Evolutionary conservation across 2,329 filamentous ascomycete species (phyloP), one percentile per base, ranked within the genome.

Genomic region (Cercospora sp.): DNA sequence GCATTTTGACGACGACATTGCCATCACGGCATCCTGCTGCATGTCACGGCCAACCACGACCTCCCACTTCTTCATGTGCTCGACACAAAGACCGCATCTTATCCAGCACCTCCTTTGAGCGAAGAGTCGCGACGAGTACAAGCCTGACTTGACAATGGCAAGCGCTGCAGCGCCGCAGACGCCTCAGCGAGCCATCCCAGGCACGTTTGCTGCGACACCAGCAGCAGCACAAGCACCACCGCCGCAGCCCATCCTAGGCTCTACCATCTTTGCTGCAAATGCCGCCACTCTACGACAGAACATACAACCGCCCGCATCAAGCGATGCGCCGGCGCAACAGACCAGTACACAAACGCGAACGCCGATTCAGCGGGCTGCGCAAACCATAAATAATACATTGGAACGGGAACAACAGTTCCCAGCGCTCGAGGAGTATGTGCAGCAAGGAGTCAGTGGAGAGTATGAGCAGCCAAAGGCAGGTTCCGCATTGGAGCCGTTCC

Each of bases 341-440:
- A 28, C 69, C 5, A 60, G 20, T 39, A 30, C 65, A 33, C 63
- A 62, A n/a, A 60, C 64, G 28, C 67, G 69, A 59, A 72, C 69
- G 36, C 91, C 91, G 0, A 86, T 96, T 68, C 87, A 91, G 72
- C 91, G 92, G 79, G 95, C 93, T 20, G 92, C 93, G 58, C 86
- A 85, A 72, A 94, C 91, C 20, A 90, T 99, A 79, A 96, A 96
- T 79, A 87, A 89, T 72, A 90, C 91, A 55, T 82, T 98, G 55
- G 84, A 87, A 67, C 84, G 86, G 67, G 94, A 98, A 77, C 88
- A 89, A 75, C 88, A 88, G 76, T 99, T 93, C 77, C 94, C 94
- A 6, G 92, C 96, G 71, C 83, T 99, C 18, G 94, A 98, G 79
- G 91, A 88, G 67, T 97, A 97, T 81, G 89, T 96, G 75, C 88